Conservation (phyloP, 352 stramenopile genomes). For the Pythium monospermum region DNA sequence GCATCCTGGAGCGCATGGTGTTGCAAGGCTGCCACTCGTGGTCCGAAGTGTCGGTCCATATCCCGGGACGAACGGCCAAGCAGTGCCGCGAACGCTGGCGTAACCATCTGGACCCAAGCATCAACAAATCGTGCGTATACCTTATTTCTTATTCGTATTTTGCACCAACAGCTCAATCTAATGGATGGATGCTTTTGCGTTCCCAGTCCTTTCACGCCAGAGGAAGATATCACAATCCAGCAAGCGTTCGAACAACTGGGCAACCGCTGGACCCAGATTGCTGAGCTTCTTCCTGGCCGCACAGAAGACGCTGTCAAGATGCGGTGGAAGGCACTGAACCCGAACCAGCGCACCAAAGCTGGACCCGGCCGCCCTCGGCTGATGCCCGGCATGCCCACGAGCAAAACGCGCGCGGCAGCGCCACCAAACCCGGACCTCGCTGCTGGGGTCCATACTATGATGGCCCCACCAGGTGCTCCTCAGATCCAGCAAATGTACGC, state of each 20-base stretch:
- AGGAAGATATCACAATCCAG: slow-evolving; percentile 94
- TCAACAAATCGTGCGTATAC: slow-evolving; percentile 80
- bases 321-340: slow-evolving; percentile 78
- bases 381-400: slow-evolving; percentile 27
- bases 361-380: slow-evolving; percentile 68
- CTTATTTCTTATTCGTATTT: too few species aligned
- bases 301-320: slow-evolving; percentile 81
- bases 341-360: slow-evolving; percentile 69
- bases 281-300: slow-evolving; percentile 73
- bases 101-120: slow-evolving; percentile 94
- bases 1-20: slow-evolving; percentile 34
- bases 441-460: slow-evolving; percentile 34
- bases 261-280: slow-evolving; percentile 95
- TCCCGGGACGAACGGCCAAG: slow-evolving; percentile 87
- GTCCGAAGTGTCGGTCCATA: slow-evolving; percentile 63
- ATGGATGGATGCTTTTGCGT: too few species aligned
- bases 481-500: slow-evolving; percentile 20
- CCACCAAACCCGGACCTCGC: slow-evolving; percentile 51
- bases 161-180: too few species aligned
- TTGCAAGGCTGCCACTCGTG: slow-evolving; percentile 41
- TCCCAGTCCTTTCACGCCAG: slow-evolving; percentile 65
- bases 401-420: slow-evolving; percentile 5
- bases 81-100: slow-evolving; percentile 95
- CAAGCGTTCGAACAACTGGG: slow-evolving; percentile 87
- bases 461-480: slow-evolving; percentile 5